These are phyloP conservation scores for Amaranthus hypochondriacus DNA, from an alignment of 148 eudicot species.

Conservation along the genomic window DNA sequence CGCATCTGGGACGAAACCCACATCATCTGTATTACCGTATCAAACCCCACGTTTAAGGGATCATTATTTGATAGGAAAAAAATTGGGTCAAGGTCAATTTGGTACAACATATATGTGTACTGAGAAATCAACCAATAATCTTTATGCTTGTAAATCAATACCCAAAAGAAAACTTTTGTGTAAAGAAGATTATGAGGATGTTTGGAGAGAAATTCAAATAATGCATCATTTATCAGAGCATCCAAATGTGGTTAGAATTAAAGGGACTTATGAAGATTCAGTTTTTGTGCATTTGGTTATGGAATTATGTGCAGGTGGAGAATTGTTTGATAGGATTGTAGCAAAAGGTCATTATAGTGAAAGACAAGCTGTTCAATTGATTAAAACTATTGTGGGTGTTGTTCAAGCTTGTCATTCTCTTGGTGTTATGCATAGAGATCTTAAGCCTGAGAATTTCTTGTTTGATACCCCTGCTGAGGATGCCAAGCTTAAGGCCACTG, in stretches of 20 bases:
- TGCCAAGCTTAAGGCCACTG: constrained; percentile 66
- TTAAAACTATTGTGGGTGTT: constrained; percentile 61
- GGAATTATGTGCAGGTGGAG: constrained; percentile 75
- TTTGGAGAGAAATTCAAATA: constrained; percentile 77
- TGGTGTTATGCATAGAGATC: constrained; percentile 81
- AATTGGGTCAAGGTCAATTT: constrained; percentile 72
- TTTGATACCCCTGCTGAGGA: constrained; percentile 54
- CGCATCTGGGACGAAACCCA: constrained; percentile 35
- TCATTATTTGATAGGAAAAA: constrained; percentile 50
- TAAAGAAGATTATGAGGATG: constrained; percentile 68
- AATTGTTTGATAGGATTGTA: constrained; percentile 66
- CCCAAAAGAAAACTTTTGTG: constrained; percentile 58
- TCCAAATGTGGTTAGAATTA: constrained; percentile 52
- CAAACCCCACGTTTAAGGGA: constrained; percentile 57
- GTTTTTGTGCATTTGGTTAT: constrained; percentile 70
- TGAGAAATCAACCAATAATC: constrained; percentile 41
- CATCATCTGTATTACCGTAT: constrained; percentile 46
- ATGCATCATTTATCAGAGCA: constrained; percentile 74
- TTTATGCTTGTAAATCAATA: constrained; percentile 72
- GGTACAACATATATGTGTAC: constrained; percentile 60
- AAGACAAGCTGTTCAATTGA: constrained; percentile 48
- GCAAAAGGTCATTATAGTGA: constrained; percentile 77
- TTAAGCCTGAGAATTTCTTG: constrained; percentile 78
- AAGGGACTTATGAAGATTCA: constrained; percentile 61
- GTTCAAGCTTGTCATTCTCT: constrained; percentile 78